Evolutionary conservation across 192 early-diverging fungal genomes (phyloP).

Genomic region (Allomyces arbusculus): DNA sequence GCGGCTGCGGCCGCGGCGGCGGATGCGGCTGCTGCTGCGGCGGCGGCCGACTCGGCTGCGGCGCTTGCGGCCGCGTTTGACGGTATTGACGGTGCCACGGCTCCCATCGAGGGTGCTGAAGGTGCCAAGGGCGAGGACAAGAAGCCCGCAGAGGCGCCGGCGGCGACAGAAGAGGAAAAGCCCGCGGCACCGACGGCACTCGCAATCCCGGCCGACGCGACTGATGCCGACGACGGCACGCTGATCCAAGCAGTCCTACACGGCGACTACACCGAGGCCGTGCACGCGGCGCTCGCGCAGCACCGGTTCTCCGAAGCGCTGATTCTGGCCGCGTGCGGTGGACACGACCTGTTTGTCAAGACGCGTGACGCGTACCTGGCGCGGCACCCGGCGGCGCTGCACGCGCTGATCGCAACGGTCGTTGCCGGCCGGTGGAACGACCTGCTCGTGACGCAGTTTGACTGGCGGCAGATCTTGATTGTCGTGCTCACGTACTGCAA

Average conservation of each 20-base stretch:
- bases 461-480: conserved; percentile 83
- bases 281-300: conserved; percentile 61
- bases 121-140: no score
- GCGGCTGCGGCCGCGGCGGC: conserved; percentile 1
- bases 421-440: conserved; percentile 59
- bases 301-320: conserved; percentile 71
- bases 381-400: conserved; percentile 44
- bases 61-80: not conserved
- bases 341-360: conserved; percentile 43
- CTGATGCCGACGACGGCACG: conserved; percentile 49
- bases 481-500: conserved; percentile 84
- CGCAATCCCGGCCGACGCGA: conserved; percentile 23
- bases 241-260: conserved; percentile 62
- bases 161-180: conserved; percentile 4
- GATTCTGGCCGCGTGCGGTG: conserved; percentile 72
- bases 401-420: conserved; percentile 67
- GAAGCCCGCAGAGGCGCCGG: not conserved
- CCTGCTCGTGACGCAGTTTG: conserved; percentile 53
- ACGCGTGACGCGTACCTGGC: conserved; percentile 76
- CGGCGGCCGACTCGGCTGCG: not conserved
- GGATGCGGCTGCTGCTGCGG: conserved; percentile 2
- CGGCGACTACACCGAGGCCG: conserved; percentile 85
- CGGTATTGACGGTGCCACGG: not conserved
- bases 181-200: conserved; percentile 11
- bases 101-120: not conserved